Evolutionary conservation across 2,329 filamentous ascomycete species (phyloP), one percentile per base, ranked within the genome.

Genomic region (Dothistroma septosporum): DNA sequence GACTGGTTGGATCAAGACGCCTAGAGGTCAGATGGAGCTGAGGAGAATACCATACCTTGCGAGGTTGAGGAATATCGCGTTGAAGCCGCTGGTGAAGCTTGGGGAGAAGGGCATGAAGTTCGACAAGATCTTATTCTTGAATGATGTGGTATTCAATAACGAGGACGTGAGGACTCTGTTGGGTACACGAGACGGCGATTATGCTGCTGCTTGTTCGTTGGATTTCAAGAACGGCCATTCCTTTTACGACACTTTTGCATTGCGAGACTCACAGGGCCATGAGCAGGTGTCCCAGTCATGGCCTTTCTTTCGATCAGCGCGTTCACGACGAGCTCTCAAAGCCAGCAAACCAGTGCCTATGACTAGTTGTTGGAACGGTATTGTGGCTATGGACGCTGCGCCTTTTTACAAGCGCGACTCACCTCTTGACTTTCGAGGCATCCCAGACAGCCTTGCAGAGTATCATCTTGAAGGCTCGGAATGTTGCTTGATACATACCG

Each of bases 401-500:
- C 83, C 85, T 0, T 87, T 87, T 69, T 80, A 84, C 60, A 55
- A 57, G n/a, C 67, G 61, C 64, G 50, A 66, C 4, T 52, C 70
- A 1, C 69, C 74, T 0, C 77, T 90, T 0, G 78, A 76, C n/a
- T 90, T 90, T 73, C 84, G 88, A 10, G 87, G 81, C 4, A 79
- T 89, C 22, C 70, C 83, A 0, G 87, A 90, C 69, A 81, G 80
- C 4, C 82, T 93, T 1, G 80, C 81, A 0, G 61, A 66, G 3
- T 69, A 77, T 28, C 88, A 90, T 69, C 78, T 92, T 28, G 90
- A 92, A 73, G 89, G 81, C n/a, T 89, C 85, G 14, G 89, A 92
- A 74, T 92, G 89, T 77, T 92, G 90, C 73, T 82, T 92, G 56
- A 85, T 91, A 58, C 88, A 91, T 70, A 84, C 85, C 2, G 88